Base-by-base conservation (phyloP, 176 grass and related monocot genomes). In the Bothriochloa decipiens region DNA sequence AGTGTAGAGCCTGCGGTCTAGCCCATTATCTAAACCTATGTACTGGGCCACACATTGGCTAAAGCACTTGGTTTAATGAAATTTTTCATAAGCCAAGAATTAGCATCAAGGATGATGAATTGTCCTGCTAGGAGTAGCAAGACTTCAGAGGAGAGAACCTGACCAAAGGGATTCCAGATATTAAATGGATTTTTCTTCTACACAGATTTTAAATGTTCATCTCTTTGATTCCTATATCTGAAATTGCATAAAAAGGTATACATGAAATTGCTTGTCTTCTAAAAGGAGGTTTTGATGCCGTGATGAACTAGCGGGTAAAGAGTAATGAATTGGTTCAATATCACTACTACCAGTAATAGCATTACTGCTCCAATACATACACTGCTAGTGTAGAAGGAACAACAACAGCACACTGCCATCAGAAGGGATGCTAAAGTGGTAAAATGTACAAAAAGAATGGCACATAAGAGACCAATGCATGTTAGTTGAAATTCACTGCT, bases 361-460 rank as follows among this genome's bases (percentile, higher is more conserved):
- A 78, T 42, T 65, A 80, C 32, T 47, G 79, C 26, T 79, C 60
- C 36, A 25, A 66, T 23, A 79, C 27, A 74, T 23, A 33, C 32
- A 83, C 28, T 17, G 70, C 68, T 36, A 40, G 7, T 68, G 15
- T 36, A 80, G 61, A 15, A 85, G 72, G 14, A 66, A 62, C 13
- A 85, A 81, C 10, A 36, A 75, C 49, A 50, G 17, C 70, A 85
- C 70, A 32, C 28, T 16, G 28, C 28, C 64, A 81, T 25, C 26
- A 76, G 62, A 17, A 85, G 75, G 70, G 32, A 77, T 57, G 23
- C 33, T 10, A 12, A 78, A 46, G 33, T 46, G 63, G 36, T 32
- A 62, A 81, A 72, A 27, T 72, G 4, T 36, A 66, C 20, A 26
- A 66, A 66, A 71, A 43, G 53, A 5, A 46, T 42, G 62, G 42